phyloP scores from a whole-genome alignment of 208 protist species.

The Vickermania spadyakhi region DNA sequence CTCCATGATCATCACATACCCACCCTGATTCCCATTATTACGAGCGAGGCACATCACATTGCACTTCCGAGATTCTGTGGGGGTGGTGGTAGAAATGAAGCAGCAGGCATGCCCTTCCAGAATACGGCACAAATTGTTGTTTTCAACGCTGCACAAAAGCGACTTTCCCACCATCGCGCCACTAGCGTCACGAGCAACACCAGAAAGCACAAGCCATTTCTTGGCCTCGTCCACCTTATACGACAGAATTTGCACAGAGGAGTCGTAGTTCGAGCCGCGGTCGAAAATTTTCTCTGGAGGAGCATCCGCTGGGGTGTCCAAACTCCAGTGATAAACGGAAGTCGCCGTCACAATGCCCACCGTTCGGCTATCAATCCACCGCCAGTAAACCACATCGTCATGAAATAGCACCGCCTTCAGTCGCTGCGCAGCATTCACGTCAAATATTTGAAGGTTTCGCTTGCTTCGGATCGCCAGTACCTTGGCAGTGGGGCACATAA shows the following conservation, averaged over 20 bases:
- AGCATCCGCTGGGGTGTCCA: conserved; percentile 80
- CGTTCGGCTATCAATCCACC: conserved; percentile 93
- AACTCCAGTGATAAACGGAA: conserved; percentile 97
- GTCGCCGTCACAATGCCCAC: conserved; percentile 94
- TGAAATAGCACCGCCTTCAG: conserved; percentile 93
- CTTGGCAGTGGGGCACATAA: conserved; percentile 97
- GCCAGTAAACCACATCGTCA: conserved; percentile 96
- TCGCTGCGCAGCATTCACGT: conserved; percentile 95
- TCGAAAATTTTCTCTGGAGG: conserved; percentile 96
- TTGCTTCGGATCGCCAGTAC: conserved; percentile 96
- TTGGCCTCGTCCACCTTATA: conserved; percentile 91
- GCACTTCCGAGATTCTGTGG: conserved; percentile 61
- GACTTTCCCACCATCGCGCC: conserved; percentile 91
- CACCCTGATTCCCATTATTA: conserved; percentile 74
- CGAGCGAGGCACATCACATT: conserved; percentile 95
- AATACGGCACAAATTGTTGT: conserved; percentile 87
- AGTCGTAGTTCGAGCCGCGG: conserved; percentile 80
- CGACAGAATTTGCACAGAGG: conserved; percentile 95
- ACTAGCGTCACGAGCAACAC: conserved; percentile 77
- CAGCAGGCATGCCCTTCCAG: conserved; percentile 96
- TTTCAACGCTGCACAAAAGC: conserved; percentile 97
- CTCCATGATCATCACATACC: conserved; percentile 89
- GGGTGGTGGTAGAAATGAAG: conserved; percentile 84
- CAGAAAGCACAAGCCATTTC: conserved; percentile 96
- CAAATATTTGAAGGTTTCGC: conserved; percentile 97